These are phyloP conservation scores for Atalantia buxifolia DNA, from an alignment of 345 rosid genomes.

Conservation along the genomic window DNA sequence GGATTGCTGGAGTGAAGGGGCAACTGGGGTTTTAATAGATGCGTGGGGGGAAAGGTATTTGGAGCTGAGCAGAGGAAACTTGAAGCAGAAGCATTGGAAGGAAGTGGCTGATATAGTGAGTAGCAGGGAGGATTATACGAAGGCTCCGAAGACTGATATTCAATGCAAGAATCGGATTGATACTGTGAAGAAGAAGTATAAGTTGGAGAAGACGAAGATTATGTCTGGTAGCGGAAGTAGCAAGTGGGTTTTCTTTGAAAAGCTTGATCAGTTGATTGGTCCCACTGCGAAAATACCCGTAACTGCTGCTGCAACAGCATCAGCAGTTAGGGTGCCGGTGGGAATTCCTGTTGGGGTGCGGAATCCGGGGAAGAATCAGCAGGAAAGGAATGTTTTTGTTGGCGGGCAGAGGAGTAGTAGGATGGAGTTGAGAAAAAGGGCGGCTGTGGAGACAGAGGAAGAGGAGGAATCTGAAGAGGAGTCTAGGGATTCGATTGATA, in stretches of 20 bases:
- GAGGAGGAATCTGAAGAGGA: constrained; percentile 37
- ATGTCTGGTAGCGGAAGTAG: constrained; percentile 52
- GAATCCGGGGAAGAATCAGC: constrained; percentile 26
- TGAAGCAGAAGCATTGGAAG: constrained; percentile 95
- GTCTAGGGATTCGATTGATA: constrained; percentile 43
- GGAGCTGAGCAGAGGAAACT: constrained; percentile 90
- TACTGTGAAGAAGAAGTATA: constrained; percentile 96
- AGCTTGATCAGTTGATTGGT: constrained; percentile 61
- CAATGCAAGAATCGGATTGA: constrained; percentile 98
- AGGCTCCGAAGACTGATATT: constrained; percentile 73
- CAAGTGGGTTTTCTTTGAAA: constrained; percentile 77
- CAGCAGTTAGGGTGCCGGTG: constrained; percentile 39
- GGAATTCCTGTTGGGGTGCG: constrained; percentile 54
- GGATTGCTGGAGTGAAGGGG: constrained; percentile 96
- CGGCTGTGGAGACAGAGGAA: constrained; percentile 28
- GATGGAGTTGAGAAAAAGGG: constrained; percentile 40
- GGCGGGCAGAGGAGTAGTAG: constrained; percentile 13
- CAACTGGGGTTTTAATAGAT: constrained; percentile 77
- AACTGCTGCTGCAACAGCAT: constrained; percentile 16
- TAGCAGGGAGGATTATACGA: constrained; percentile 58
- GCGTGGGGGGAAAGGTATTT: constrained; percentile 94
- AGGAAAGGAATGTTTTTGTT: constrained; percentile 5
- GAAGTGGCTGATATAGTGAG: constrained; percentile 94
- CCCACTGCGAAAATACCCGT: constrained; percentile 36
- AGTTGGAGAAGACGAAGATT: constrained; percentile 65